Evolutionary conservation across 2,329 filamentous ascomycete genomes (phyloP).

Genomic region (Claviceps sorghi): DNA sequence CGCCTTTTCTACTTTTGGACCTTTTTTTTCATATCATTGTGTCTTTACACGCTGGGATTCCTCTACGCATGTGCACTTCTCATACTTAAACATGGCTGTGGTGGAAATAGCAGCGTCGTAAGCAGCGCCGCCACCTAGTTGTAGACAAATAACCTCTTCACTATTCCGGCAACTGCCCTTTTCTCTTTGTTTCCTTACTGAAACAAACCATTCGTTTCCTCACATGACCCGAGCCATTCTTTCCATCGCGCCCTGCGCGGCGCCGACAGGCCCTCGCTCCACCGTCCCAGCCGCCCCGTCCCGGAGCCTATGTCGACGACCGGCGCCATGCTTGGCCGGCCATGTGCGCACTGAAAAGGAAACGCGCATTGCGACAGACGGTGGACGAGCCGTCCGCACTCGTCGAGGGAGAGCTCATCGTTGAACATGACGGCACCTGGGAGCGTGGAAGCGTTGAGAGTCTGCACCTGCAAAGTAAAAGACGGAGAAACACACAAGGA

Average conservation of each 20-base stretch:
- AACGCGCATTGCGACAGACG: slow-evolving; percentile 50
- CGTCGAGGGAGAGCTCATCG: slow-evolving; percentile 41
- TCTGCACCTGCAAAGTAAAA: background rate
- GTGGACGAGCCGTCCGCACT: slow-evolving; percentile 44
- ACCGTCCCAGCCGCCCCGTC: slow-evolving; percentile 12
- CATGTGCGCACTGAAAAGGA: slow-evolving; percentile 76
- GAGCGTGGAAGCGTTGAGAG: slow-evolving; percentile 4
- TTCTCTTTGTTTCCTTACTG: too few species aligned
- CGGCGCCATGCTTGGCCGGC: slow-evolving; percentile 51
- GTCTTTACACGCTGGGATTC: too few species aligned
- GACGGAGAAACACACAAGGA: background rate
- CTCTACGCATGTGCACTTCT: too few species aligned
- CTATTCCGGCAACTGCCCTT: too few species aligned
- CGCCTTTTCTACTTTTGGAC: too few species aligned
- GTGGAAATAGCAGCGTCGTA: too few species aligned
- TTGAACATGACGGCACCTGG: slow-evolving; percentile 71
- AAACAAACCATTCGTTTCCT: too few species aligned
- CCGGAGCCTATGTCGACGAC: slow-evolving; percentile 35
- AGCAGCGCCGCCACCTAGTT: too few species aligned
- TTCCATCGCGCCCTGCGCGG: slow-evolving; percentile 9
- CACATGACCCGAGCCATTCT: slow-evolving; percentile 9
- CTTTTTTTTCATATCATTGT: too few species aligned
- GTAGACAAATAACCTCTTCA: too few species aligned
- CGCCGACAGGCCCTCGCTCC: slow-evolving; percentile 10
- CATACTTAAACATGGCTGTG: too few species aligned